Evolutionary conservation across 2,329 filamentous ascomycete genomes (phyloP).

Genomic region (Periconia sp.): DNA sequence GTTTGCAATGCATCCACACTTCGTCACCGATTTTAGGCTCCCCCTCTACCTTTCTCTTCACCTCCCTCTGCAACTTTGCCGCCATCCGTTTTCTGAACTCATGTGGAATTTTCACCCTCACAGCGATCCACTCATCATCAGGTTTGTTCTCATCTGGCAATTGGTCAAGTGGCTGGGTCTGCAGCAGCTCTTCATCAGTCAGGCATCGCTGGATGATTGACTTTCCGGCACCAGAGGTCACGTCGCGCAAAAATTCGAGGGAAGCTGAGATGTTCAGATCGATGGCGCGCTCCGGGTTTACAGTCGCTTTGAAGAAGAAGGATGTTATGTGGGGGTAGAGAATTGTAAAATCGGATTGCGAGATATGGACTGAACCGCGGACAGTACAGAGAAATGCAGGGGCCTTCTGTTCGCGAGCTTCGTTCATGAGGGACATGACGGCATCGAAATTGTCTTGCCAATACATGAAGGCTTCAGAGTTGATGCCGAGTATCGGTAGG

Average conservation of each 20-base stretch:
- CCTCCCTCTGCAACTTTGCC: slow-evolving; percentile 50
- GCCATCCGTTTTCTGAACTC: slow-evolving; percentile 61
- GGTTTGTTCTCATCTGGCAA: slow-evolving; percentile 62
- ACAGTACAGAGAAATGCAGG: slow-evolving; percentile 56
- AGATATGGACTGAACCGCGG: slow-evolving; percentile 68
- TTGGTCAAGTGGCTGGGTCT: slow-evolving; percentile 52
- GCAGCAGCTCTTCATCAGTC: slow-evolving; percentile 60
- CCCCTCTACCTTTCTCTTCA: slow-evolving; percentile 43
- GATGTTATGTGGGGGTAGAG: slow-evolving; percentile 67
- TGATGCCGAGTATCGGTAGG: slow-evolving; percentile 67
- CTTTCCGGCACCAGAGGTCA: slow-evolving; percentile 49
- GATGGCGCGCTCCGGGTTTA: slow-evolving; percentile 67
- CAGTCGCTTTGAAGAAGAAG: slow-evolving; percentile 66
- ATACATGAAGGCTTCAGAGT: slow-evolving; percentile 73
- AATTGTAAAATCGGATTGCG: slow-evolving; percentile 70
- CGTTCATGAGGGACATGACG: slow-evolving; percentile 62
- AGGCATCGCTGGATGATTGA: slow-evolving; percentile 59
- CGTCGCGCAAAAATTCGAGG: slow-evolving; percentile 66
- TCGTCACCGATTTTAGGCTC: slow-evolving; percentile 54
- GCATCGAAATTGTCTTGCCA: slow-evolving; percentile 69
- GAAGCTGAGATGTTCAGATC: slow-evolving; percentile 67
- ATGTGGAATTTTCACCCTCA: slow-evolving; percentile 63
- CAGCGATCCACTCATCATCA: slow-evolving; percentile 64
- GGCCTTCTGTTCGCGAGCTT: slow-evolving; percentile 57
- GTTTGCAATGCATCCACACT: slow-evolving; percentile 60